Base-by-base conservation (phyloP, 495 filamentous ascomycete species). In the Penicillium goetzii region DNA sequence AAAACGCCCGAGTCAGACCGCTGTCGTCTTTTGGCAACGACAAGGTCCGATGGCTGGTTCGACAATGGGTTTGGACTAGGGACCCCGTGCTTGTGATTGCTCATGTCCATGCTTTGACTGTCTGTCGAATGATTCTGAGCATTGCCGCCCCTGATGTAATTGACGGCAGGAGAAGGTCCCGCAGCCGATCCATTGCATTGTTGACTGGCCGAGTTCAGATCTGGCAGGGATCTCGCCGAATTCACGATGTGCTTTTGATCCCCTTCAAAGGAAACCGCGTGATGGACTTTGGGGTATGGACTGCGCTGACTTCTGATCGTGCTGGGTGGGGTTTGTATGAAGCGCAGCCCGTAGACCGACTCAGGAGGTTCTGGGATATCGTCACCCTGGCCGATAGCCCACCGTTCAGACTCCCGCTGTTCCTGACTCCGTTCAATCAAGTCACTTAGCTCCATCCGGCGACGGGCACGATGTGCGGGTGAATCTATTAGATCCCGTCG, bases 11-110 rank as follows among this genome's bases (percentile, higher is more conserved):
- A 65, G 36, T 61, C 17, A 21, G 59, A 23, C 32, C 14, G 66
- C 11, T 68, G 71, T 63, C 73, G 63, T 53, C 56, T 74, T 55
- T 74, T 78, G 43, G 64, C 41, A 21, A 78, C 63, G 15, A 68
- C 59, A 17, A 78, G 56, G 21, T 72, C 65, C 8, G 65, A 26
- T 11, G 63, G 26, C 30, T 56, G 63, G 9, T 60, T 56, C 36
- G 52, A 33, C 32, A 73, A n/a, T 10, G 76, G 73, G 1, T 64
- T 70, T 0, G 71, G 69, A 34, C 69, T 70, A n/a, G 55, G 61
- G 26, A 61, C 40, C 38, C 58, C 51, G 21, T 62, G 56, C 10
- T 28, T 45, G 2, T 62, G 62, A 12, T 34, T 25, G n/a, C 60
- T 62, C 21, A 45, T 57, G 23, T 43, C 57, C 53, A 69, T 28